Evolutionary conservation across 495 filamentous ascomycete genomes (phyloP), one percentile per base, ranked within the genome.

Genomic region (Ramalina peruviana): DNA sequence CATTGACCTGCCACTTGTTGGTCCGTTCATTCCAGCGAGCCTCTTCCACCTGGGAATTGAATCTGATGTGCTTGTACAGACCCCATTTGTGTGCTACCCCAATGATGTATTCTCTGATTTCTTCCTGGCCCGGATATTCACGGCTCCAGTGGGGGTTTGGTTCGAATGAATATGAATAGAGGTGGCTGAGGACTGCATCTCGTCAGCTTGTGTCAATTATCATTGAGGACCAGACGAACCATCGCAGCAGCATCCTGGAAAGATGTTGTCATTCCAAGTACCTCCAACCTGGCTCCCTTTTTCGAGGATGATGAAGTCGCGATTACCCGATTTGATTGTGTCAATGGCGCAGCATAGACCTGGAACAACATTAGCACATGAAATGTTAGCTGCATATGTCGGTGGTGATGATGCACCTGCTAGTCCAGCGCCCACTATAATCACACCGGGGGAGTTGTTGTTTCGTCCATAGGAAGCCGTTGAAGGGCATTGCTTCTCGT

Each of bases 151-250:
- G 61, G 10, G 77, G 67, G 25, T 80, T 80, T 12, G 80, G 79
- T 26, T 79, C 80, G 53, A 83, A 85, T 4, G 76, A 75, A 57
- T 77, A 83, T 51, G 77, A 81, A 61, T 84, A 86, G 11, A 76
- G 54, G 1, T 63, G 43, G 43, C 70, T 72, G 61, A 64, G 67
- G 11, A 76, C 68, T 71, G 48, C 0, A 13, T 3, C 6, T 23
- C 21, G 11, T 41, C 12, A 41, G 40, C 16, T 11, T n/a, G 17
- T 10, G 16, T 17, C 40, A 3, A 10, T 23, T 10, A 3, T 11
- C 9, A n/a, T 41, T 6, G 4, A 19, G 6, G 12, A 23, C 3
- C 6, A 17, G 16, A 19, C 57, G 39, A 55, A 73, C 69, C 63
- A 59, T 76, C 74, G 50, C 73, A 77, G 46, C 71, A 75, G 52